These are phyloP conservation scores for Aspergillus glaucus DNA, from an alignment of 2,329 filamentous ascomycete genomes.

Conservation along the genomic window DNA sequence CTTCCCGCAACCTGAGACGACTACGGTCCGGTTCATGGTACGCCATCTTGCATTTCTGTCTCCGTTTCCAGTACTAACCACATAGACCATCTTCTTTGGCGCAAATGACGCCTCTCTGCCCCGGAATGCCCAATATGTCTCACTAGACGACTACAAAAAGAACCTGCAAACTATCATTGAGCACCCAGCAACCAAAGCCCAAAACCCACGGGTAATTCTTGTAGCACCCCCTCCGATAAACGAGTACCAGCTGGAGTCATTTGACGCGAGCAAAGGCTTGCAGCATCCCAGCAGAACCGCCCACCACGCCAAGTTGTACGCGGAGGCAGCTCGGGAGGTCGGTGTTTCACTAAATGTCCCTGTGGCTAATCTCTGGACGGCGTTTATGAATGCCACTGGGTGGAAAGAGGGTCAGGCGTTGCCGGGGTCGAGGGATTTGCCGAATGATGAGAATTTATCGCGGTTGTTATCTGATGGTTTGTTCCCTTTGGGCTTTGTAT, in stretches of 20 bases:
- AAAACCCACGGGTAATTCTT: slow-evolving; percentile 70
- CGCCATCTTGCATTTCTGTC: not conserved
- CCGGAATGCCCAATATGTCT: slow-evolving; percentile 66
- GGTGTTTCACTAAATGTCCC: slow-evolving; percentile 52
- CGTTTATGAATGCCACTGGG: slow-evolving; percentile 61
- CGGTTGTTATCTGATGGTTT: slow-evolving; percentile 52
- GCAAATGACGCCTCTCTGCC: slow-evolving; percentile 81
- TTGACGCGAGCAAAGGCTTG: slow-evolving; percentile 46
- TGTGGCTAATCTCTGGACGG: slow-evolving; percentile 73
- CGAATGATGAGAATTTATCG: slow-evolving; percentile 51
- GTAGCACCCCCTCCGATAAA: slow-evolving; percentile 74
- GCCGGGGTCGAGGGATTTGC: slow-evolving; percentile 52
- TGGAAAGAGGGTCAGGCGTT: slow-evolving; percentile 48
- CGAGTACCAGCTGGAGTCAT: slow-evolving; percentile 57
- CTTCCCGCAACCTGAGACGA: slow-evolving; percentile 59
- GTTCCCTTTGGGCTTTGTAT: slow-evolving; percentile 13
- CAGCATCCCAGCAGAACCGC: slow-evolving; percentile 51
- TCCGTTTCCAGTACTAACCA: not conserved
- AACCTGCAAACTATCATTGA: slow-evolving; percentile 68
- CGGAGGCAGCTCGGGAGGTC: slow-evolving; percentile 58
- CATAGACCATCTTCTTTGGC: slow-evolving; percentile 71
- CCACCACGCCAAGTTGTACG: slow-evolving; percentile 57
- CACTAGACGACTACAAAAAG: slow-evolving; percentile 65
- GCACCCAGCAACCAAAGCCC: slow-evolving; percentile 62
- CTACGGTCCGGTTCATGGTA: slow-evolving; percentile 41